Evolutionary conservation across 108 stramenopile genomes (phyloP).

Genomic region (Cyclostephanos tholiformis): DNA sequence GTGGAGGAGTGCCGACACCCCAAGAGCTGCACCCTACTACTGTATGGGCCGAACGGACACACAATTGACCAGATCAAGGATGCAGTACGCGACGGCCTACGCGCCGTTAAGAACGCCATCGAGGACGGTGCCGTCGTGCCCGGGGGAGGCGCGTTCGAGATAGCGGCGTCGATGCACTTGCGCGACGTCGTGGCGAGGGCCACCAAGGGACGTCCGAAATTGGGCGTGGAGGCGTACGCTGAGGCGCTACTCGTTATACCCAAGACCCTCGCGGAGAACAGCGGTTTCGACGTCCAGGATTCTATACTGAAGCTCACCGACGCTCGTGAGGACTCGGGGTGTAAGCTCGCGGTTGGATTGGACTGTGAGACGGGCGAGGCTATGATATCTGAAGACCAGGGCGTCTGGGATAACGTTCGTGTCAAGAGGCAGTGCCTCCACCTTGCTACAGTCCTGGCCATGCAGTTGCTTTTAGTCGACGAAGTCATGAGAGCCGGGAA

Average conservation of each 20-base stretch:
- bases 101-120: constrained; percentile 96
- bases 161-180: constrained; percentile 86
- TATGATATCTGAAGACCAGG: constrained; percentile 92
- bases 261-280: constrained; percentile 97
- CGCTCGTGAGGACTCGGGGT: constrained; percentile 67
- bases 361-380: constrained; percentile 93
- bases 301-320: constrained; percentile 88
- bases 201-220: constrained; percentile 90
- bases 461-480: constrained; percentile 97
- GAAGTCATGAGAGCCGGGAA: constrained; percentile 99
- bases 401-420: constrained; percentile 97
- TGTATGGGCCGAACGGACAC: constrained; percentile 98
- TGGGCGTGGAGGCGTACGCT: constrained; percentile 97
- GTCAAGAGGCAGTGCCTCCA: constrained; percentile 97
- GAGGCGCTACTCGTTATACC: constrained; percentile 96
- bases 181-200: constrained; percentile 55
- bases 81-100: constrained; percentile 96
- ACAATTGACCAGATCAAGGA: constrained; percentile 98
- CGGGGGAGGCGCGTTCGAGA: constrained; percentile 97
- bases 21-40: constrained; percentile 92
- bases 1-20: constrained; percentile 94
- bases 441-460: constrained; percentile 95
- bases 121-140: constrained; percentile 96
- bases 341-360: constrained; percentile 85
- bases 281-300: constrained; percentile 97